Percentiles rank a stretch among this genome's conserved stretches.
Conservation (phyloP, 441 rosid species). For the Mallotus japonicus region DNA sequence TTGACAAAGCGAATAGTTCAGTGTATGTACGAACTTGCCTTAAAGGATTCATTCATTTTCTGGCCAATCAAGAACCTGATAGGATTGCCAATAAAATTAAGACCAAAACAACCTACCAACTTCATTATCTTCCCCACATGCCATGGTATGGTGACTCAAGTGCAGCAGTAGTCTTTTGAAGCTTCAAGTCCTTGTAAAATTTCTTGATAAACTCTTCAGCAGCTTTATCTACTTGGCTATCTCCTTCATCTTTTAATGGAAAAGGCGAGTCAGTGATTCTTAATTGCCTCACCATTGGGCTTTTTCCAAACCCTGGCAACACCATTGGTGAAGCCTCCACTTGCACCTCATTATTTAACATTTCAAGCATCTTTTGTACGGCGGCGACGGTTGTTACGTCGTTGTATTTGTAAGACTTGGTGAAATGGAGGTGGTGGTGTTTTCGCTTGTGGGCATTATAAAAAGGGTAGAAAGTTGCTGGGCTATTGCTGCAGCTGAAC, state of each 20-base stretch:
- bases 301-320: constrained; percentile 58
- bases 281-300: constrained; percentile 65
- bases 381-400: constrained; percentile 46
- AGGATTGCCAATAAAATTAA: not conserved
- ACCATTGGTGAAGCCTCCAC: constrained; percentile 43
- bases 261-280: constrained; percentile 92
- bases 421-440: constrained; percentile 31
- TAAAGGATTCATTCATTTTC: not conserved
- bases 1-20: not conserved
- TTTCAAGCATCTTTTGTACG: constrained; percentile 60
- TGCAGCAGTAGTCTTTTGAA: constrained; percentile 37
- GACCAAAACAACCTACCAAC: no score
- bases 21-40: constrained; percentile 1
- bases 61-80: not conserved
- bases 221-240: constrained; percentile 58
- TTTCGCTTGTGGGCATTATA: constrained; percentile 33
- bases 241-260: constrained; percentile 60
- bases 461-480: constrained; percentile 34
- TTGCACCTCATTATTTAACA: constrained; percentile 41
- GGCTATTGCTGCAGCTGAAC: constrained; percentile 82
- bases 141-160: constrained; percentile 35
- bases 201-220: constrained; percentile 79
- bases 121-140: constrained; percentile 32
- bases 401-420: constrained; percentile 34
- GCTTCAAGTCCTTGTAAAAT: constrained; percentile 60